Base-by-base conservation (phyloP, 768 basidiomycete genomes). In the Pisolithus microcarpus region DNA sequence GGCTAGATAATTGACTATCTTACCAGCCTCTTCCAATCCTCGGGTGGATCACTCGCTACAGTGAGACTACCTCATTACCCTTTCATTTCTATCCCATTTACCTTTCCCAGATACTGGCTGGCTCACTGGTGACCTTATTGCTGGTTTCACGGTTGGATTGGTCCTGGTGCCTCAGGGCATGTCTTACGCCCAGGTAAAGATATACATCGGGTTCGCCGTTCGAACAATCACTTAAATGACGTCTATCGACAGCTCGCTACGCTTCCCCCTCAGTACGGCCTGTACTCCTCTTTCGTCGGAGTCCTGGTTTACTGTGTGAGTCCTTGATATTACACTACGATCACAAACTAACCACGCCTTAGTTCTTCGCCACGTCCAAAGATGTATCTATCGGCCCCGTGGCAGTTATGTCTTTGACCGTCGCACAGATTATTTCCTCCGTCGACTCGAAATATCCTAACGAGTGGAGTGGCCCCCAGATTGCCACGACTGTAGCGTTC, bases 351-450 rank as follows among this genome's bases (percentile, higher is more conserved):
- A 57, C 16, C 5, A n/a, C 30, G 39, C 40, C 36, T 38, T 56
- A 91, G 86, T 80, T 96, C 71, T 97, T 98, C 63, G 95, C 93
- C 21, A 98, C 96, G 0, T 91, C 91, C 26, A 97, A 97, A 68
- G 96, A 99, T 74, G 90, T 99, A 38, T 94, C 92, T n/a, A 98
- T 99, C 58, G 96, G 96, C 46, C 96, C 96, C 2, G 95, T 98
- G 58, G 95, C 96, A 7, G 95, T 99, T 64, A 96, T 99, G 93
- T 94, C 91, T 2, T 77, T 96, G 46, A 87, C 88, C 18, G 81
- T 84, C 16, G 78, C 90, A 7, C 82, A 90, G 64, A 82, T 97
- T 56, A 88, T 97, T 63, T 71, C 75, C 13, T 67, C 77, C 34
- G 80, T 96, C 48, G 61, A 85, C 40, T 59, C 71, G 0, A 59